Percentiles rank a stretch among this genome's conserved stretches.
phyloP scores from a whole-genome alignment of 2,329 filamentous ascomycete genomes.

The Botrytis fragariae region DNA sequence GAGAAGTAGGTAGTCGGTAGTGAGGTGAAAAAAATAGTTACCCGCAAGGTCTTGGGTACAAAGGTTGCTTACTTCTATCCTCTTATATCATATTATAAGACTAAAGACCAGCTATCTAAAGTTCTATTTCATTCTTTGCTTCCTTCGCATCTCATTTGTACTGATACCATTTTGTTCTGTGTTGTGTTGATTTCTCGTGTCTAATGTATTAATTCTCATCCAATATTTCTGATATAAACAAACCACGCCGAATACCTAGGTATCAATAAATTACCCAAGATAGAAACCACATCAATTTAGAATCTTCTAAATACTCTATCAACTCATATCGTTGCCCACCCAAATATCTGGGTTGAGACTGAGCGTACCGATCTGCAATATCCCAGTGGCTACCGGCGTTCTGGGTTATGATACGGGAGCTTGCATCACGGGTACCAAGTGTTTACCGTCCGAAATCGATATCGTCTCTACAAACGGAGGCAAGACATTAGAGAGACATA shows the following conservation, averaged over 20 bases:
- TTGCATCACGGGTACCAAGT: conserved; percentile 17
- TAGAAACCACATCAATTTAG: not conserved
- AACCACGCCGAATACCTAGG: not conserved
- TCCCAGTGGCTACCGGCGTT: conserved; percentile 6
- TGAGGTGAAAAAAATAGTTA: not conserved
- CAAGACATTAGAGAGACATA: conserved; percentile 1
- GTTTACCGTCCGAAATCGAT: conserved; percentile 8
- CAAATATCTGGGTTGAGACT: not conserved
- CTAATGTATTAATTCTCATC: not conserved
- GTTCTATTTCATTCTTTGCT: not conserved
- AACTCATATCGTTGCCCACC: not conserved
- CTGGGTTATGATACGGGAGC: conserved; percentile 13
- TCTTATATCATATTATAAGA: not conserved
- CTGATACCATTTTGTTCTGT: not conserved
- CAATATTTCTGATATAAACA: not conserved
- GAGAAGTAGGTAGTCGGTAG: not conserved
- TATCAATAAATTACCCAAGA: not conserved
- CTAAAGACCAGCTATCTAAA: not conserved
- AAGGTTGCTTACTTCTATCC: not conserved
- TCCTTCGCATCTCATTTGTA: not conserved
- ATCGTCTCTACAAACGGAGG: conserved; percentile 13
- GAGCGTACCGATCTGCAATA: not conserved
- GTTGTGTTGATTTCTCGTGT: not conserved
- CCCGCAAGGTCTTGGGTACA: conserved; percentile 10
- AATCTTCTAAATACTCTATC: too few relatives aligned